These are phyloP conservation scores for Trichothecium sympodiale DNA, from an alignment of 2,329 filamentous ascomycete species.

Conservation along the genomic window DNA sequence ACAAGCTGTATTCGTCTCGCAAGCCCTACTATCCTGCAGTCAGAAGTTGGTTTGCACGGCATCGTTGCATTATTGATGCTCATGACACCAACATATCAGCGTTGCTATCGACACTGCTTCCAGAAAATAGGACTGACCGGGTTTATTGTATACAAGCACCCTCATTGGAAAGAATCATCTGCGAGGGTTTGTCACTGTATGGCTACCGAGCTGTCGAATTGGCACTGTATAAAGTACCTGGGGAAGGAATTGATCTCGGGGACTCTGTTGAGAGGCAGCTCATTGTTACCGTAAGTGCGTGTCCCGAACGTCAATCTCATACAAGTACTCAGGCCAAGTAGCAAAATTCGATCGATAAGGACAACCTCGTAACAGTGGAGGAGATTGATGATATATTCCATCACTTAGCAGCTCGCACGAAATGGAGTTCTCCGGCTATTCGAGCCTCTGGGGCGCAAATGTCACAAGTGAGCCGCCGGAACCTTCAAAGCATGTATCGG, in stretches of 20 bases:
- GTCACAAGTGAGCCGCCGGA: constrained; percentile 8
- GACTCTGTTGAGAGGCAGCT: constrained; percentile 59
- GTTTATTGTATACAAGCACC: constrained; percentile 60
- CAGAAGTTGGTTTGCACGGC: constrained; percentile 55
- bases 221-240: constrained; percentile 46
- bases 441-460: constrained; percentile 22
- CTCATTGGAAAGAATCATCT: constrained; percentile 55
- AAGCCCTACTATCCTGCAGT: constrained; percentile 29
- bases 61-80: constrained; percentile 47
- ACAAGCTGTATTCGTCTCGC: constrained; percentile 27
- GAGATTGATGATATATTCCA: constrained; percentile 59
- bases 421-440: constrained; percentile 59
- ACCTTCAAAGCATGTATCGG: constrained; percentile 44
- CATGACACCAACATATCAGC: constrained; percentile 47
- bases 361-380: constrained; percentile 48
- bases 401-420: constrained; percentile 54
- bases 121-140: constrained; percentile 64
- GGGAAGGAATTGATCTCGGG: constrained; percentile 54
- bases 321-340: constrained; percentile 16
- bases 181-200: constrained; percentile 54
- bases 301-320: constrained; percentile 6
- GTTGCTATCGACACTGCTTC: constrained; percentile 65
- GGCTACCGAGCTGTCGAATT: constrained; percentile 50
- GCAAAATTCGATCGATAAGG: constrained; percentile 29
- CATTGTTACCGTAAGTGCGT: constrained; percentile 39